These are phyloP conservation scores for Globisporangium abappressorium DNA, from an alignment of 352 stramenopile species.

Conservation along the genomic window DNA sequence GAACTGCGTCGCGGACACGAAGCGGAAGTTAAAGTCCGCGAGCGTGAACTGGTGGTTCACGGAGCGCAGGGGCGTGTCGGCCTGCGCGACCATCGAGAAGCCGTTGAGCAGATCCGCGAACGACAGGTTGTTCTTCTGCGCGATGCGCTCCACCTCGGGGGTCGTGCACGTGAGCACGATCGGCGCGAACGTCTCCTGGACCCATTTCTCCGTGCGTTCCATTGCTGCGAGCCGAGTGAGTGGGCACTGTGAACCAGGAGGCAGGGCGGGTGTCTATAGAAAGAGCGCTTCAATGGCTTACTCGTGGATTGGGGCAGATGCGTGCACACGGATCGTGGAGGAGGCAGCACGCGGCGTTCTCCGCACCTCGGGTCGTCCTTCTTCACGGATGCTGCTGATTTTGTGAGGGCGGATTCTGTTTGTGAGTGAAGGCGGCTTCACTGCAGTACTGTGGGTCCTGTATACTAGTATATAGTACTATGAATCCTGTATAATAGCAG, in stretches of 20 bases:
- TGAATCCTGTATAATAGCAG: too few relatives aligned
- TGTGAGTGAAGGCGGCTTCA: too few relatives aligned
- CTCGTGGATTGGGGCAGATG: background rate
- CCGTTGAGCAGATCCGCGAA: conserved; percentile 74
- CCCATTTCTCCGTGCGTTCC: conserved; percentile 65
- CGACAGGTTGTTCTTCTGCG: conserved; percentile 79
- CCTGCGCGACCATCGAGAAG: conserved; percentile 56
- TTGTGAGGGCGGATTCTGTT: background rate
- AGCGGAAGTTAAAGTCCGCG: conserved; percentile 74
- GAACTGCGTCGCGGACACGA: conserved; percentile 59
- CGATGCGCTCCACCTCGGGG: conserved; percentile 73
- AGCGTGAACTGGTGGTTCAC: conserved; percentile 68
- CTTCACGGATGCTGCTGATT: background rate
- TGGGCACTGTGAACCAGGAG: background rate
- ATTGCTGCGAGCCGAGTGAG: conserved; percentile 20
- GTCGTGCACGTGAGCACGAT: conserved; percentile 79
- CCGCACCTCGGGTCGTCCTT: background rate
- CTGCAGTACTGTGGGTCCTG: too few relatives aligned
- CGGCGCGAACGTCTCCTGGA: conserved; percentile 74
- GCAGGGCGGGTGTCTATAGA: too few relatives aligned
- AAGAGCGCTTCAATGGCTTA: background rate
- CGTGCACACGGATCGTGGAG: background rate
- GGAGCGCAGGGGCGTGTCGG: conserved; percentile 70
- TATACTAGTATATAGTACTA: too few relatives aligned
- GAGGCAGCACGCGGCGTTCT: background rate